Conservation (phyloP, 352 stramenopile genomes). For the Peronospora destructor region DNA sequence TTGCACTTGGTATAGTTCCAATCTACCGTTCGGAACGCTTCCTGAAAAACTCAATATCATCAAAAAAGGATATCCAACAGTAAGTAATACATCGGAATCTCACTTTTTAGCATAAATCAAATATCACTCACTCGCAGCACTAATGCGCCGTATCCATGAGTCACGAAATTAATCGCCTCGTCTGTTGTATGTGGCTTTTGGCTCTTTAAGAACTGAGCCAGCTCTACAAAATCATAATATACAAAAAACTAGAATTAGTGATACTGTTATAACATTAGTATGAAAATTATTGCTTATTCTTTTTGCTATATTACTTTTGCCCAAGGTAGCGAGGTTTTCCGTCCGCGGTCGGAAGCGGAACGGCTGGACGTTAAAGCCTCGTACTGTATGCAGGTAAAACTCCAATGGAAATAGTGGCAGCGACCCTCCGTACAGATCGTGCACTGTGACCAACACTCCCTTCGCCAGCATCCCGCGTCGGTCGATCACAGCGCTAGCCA, state of each 20-base stretch:
- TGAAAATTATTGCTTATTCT: not conserved
- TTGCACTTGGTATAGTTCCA: conserved; percentile 71
- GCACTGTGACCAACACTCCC: conserved; percentile 55
- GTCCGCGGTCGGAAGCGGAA: conserved; percentile 42
- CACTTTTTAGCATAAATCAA: not conserved
- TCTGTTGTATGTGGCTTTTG: conserved; percentile 58
- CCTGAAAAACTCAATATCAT: conserved; percentile 24
- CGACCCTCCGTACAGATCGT: conserved; percentile 50
- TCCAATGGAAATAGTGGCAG: conserved; percentile 45
- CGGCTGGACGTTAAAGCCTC: conserved; percentile 37
- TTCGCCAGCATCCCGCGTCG: conserved; percentile 38
- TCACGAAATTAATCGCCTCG: conserved; percentile 62
- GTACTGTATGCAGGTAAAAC: conserved; percentile 30
- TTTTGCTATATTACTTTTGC: conserved; percentile 27
- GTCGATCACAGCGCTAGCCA: conserved; percentile 45
- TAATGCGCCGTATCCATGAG: conserved; percentile 61
- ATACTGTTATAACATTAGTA: not conserved
- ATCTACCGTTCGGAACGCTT: conserved; percentile 62
- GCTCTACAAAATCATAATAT: conserved; percentile 13
- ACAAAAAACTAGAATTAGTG: not conserved
- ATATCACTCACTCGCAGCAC: conserved; percentile 42
- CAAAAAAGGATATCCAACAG: conserved; percentile 1
- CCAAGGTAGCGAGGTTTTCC: conserved; percentile 34
- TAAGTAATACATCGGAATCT: not conserved
- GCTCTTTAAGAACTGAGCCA: conserved; percentile 42